A percentile compares a stretch with the other conserved stretches of the same genome.
These are phyloP conservation scores for Apiotrichum gamsii DNA, from an alignment of 1,284 basidiomycete genomes.

Conservation along the genomic window DNA sequence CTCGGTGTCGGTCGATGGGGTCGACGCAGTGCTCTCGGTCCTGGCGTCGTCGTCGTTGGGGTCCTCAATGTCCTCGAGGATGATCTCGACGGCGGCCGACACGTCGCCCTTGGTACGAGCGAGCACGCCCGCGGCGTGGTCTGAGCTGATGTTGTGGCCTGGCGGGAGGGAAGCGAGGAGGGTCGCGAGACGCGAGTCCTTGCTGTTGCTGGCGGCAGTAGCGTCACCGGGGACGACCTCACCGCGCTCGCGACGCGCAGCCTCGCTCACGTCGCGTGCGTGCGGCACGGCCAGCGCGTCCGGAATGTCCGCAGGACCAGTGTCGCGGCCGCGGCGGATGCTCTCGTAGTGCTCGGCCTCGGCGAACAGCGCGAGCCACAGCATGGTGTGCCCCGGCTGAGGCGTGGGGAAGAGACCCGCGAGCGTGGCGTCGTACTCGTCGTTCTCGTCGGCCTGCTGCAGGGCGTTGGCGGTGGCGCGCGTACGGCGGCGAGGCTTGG, in stretches of 20 bases:
- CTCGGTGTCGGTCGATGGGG: neutral
- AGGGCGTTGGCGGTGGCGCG: neutral
- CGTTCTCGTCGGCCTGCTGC: neutral
- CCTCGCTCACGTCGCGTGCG: slow-evolving; percentile 30
- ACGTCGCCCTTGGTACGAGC: slow-evolving; percentile 33
- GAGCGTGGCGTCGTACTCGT: slow-evolving; percentile 8
- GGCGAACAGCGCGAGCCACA: slow-evolving; percentile 43
- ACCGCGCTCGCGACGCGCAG: slow-evolving; percentile 31
- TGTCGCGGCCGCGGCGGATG: slow-evolving; percentile 20
- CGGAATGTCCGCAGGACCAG: slow-evolving; percentile 38
- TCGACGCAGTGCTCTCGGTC: slow-evolving; percentile 1
- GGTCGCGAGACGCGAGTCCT: slow-evolving; percentile 11
- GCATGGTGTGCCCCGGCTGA: slow-evolving; percentile 28
- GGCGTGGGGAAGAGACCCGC: slow-evolving; percentile 16
- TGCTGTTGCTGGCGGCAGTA: neutral
- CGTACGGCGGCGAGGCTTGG: neutral
- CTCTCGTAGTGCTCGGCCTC: slow-evolving; percentile 43
- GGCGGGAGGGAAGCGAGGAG: slow-evolving; percentile 31
- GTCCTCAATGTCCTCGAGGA: slow-evolving; percentile 33
- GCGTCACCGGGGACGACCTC: slow-evolving; percentile 20
- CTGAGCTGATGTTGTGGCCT: slow-evolving; percentile 22
- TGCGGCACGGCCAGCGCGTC: slow-evolving; percentile 35
- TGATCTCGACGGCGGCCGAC: slow-evolving; percentile 35
- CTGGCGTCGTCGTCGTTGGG: slow-evolving; percentile 13
- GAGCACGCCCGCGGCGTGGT: slow-evolving; percentile 22